Percentiles rank a stretch among this genome's conserved stretches.
These are phyloP conservation scores for Diaporthe vaccinii DNA, from an alignment of 2,329 filamentous ascomycete genomes.

Conservation along the genomic window DNA sequence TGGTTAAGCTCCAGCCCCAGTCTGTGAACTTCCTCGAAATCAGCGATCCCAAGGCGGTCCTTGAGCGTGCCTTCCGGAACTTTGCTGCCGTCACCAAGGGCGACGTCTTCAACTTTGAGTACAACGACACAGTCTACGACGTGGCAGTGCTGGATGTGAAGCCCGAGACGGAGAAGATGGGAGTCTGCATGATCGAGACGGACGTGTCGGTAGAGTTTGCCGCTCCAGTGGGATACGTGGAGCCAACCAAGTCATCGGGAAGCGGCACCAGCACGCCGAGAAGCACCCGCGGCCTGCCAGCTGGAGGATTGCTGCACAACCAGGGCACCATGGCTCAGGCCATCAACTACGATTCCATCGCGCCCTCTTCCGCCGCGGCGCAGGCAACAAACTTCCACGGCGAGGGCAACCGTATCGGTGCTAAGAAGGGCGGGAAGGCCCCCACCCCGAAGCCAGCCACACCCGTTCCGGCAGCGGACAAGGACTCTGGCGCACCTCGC, in stretches of 20 bases:
- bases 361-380: constrained; percentile 78
- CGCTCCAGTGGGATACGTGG: constrained; percentile 92
- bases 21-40: constrained; percentile 95
- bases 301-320: constrained; percentile 81
- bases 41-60: constrained; percentile 94
- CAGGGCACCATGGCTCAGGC: constrained; percentile 96
- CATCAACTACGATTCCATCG: constrained; percentile 96
- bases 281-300: constrained; percentile 74
- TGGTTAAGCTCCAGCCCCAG: constrained; percentile 98
- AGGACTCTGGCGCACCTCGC: constrained; percentile 50
- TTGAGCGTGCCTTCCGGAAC: constrained; percentile 78
- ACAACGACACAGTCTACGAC: constrained; percentile 94
- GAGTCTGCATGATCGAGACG: constrained; percentile 95
- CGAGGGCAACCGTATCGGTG: constrained; percentile 84
- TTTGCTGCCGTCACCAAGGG: constrained; percentile 69
- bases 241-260: constrained; percentile 74
- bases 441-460: constrained; percentile 80
- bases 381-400: constrained; percentile 83
- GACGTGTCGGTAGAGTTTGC: constrained; percentile 98
- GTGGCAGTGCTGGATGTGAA: constrained; percentile 96
- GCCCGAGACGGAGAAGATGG: constrained; percentile 84
- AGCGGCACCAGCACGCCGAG: constrained; percentile 91
- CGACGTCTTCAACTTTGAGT: constrained; percentile 95
- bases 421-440: constrained; percentile 85
- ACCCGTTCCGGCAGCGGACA: constrained; percentile 71